Evolutionary conservation across 257 asterid genomes (phyloP).

Genomic region (Solanum pinnatisectum): DNA sequence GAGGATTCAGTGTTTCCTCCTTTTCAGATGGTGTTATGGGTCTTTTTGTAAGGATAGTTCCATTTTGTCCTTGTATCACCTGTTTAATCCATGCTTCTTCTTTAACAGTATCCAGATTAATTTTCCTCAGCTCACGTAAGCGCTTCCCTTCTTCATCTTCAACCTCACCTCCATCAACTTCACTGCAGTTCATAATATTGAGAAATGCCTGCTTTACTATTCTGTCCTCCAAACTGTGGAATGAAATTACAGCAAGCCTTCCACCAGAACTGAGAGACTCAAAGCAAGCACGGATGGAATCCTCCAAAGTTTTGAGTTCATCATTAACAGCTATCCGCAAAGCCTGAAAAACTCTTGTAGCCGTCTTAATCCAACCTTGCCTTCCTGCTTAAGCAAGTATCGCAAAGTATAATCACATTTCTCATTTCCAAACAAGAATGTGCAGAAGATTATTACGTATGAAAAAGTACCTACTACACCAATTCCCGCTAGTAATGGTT

Average conservation of each 20-base stretch:
- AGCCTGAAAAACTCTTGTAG: slow-evolving; percentile 90
- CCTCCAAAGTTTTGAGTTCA: slow-evolving; percentile 70
- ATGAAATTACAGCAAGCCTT: slow-evolving; percentile 82
- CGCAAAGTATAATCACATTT: neutral
- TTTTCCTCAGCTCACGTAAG: neutral
- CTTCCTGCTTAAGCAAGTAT: slow-evolving; percentile 54
- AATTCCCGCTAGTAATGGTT: neutral
- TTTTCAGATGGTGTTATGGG: slow-evolving; percentile 82
- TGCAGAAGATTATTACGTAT: neutral
- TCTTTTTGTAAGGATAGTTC: slow-evolving; percentile 70
- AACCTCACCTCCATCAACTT: slow-evolving; percentile 14
- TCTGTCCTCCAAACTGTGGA: slow-evolving; percentile 96
- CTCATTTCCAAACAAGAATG: neutral
- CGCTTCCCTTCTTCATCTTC: slow-evolving; percentile 3
- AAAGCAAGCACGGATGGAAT: slow-evolving; percentile 52
- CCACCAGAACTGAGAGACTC: slow-evolving; percentile 74
- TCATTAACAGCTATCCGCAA: slow-evolving; percentile 91
- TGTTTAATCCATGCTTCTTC: slow-evolving; percentile 77
- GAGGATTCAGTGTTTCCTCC: slow-evolving; percentile 72
- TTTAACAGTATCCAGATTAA: slow-evolving; percentile 3
- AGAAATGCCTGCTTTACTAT: slow-evolving; percentile 89
- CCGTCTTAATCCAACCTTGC: slow-evolving; percentile 99
- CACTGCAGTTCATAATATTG: slow-evolving; percentile 32
- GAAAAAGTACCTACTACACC: neutral
- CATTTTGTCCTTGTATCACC: slow-evolving; percentile 44